These are phyloP conservation scores for Dothiorella sarmentorum DNA, from an alignment of 2,329 filamentous ascomycete genomes.

Conservation along the genomic window DNA sequence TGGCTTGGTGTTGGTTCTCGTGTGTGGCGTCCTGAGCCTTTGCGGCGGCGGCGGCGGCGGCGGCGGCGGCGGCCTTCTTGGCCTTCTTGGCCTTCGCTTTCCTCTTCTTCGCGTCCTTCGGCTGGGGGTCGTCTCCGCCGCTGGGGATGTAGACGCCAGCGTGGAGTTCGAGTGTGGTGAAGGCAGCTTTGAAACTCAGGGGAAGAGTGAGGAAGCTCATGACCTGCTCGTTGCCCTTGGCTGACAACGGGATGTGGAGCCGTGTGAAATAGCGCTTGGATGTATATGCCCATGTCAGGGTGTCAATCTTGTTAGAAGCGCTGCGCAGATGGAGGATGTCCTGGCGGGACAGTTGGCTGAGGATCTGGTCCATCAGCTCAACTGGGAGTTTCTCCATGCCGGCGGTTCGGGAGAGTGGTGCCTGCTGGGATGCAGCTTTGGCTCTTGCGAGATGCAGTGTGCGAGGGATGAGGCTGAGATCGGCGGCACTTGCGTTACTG, in stretches of 20 bases:
- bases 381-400: not conserved
- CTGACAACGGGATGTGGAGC: not conserved
- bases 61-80: not conserved
- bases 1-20: too few relatives aligned
- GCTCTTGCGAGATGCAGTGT: too few relatives aligned
- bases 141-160: not conserved
- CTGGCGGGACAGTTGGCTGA: not conserved
- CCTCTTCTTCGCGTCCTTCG: not conserved
- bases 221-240: not conserved
- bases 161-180: not conserved
- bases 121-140: not conserved
- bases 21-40: too few relatives aligned
- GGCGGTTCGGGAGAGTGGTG: too few relatives aligned
- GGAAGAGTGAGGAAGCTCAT: not conserved
- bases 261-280: not conserved
- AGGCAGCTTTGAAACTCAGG: not conserved
- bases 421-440: too few relatives aligned
- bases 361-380: not conserved
- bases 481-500: too few relatives aligned
- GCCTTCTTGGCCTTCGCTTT: too few relatives aligned
- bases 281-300: not conserved
- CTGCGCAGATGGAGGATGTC: not conserved
- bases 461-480: too few relatives aligned
- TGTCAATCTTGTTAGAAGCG: not conserved
- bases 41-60: too few relatives aligned